Evolutionary conservation across 1,284 basidiomycete genomes (phyloP), one percentile per base, ranked within the genome.

Genomic region (Apiotrichum siamense): DNA sequence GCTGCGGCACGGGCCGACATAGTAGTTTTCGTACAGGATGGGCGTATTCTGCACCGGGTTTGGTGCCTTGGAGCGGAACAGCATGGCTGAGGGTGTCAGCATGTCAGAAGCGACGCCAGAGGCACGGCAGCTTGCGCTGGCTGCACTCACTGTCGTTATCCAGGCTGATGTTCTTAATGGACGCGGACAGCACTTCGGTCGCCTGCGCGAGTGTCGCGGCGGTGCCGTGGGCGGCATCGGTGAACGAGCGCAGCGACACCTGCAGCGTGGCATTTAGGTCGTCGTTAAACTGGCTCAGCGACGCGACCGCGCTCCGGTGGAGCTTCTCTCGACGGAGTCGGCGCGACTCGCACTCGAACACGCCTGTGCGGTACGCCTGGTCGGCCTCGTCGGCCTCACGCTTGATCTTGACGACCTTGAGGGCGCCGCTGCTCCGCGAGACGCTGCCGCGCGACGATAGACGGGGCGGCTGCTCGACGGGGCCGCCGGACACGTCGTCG

Each of bases 321-420:
- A 86, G 87, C 75, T 91, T 92, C 18, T 84, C 83, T 54, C 87
- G 79, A 36, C 87, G 80, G 27, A 96, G 76, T 24, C 92, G 78
- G 21, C 97, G 78, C 0, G 94, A 97, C 76, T 99, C 94, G 23
- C 94, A 77, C 81, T 91, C 90, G 72, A 97, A 88, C 26, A 98
- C 83, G 31, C 83, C 90, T 59, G 86, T 86, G 27, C 94, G 81
- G 64, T 97, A 98, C 55, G 92, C 89, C 69, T 86, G 88, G 73
- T 97, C 93, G 85, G 92, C 89, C 70, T 94, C 90, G 44, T 94
- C 92, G 3, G 87, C 85, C 60, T 96, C 92, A 45, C 91, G 79
- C 75, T 91, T 93, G 11, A 85, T 81, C 49, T 86, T 84, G 29
- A 88, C 86, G 29, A 81, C 80, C 52, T 84, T 81, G 57, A 90